phyloP scores from a whole-genome alignment of 371 early-diverging fungal species.

The Dinochytrium kinnereticum region DNA sequence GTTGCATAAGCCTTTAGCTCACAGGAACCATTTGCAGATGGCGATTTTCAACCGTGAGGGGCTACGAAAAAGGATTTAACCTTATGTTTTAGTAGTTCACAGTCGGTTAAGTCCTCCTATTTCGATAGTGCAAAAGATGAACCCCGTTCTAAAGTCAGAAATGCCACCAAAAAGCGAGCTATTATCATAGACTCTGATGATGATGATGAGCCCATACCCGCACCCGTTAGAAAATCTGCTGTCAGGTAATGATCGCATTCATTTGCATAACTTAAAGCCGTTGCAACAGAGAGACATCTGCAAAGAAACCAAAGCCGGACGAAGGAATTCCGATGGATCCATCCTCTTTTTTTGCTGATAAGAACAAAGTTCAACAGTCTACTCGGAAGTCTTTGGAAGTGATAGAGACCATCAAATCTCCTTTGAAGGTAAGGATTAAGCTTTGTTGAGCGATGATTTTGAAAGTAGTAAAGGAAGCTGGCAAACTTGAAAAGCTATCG shows the following conservation, averaged over 20 bases:
- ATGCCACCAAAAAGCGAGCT: background rate
- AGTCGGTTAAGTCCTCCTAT: background rate
- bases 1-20: background rate
- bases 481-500: background rate
- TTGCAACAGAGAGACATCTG: background rate
- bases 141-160: no score
- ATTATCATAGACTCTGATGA: background rate
- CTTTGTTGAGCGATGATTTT: no score
- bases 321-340: conserved; percentile 8
- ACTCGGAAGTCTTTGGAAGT: no score
- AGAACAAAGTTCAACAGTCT: background rate
- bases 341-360: background rate
- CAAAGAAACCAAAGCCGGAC: background rate
- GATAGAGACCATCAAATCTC: no score
- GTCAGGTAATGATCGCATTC: background rate
- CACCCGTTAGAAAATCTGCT: background rate
- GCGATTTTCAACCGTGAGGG: background rate
- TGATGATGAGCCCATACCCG: background rate
- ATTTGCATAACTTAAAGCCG: no score
- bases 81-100: no score
- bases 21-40: background rate
- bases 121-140: background rate
- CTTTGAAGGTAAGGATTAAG: no score
- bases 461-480: no score
- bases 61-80: no score